Conservation (phyloP, 176 grass and related monocot genomes). For the Alloteropsis semialata region DNA sequence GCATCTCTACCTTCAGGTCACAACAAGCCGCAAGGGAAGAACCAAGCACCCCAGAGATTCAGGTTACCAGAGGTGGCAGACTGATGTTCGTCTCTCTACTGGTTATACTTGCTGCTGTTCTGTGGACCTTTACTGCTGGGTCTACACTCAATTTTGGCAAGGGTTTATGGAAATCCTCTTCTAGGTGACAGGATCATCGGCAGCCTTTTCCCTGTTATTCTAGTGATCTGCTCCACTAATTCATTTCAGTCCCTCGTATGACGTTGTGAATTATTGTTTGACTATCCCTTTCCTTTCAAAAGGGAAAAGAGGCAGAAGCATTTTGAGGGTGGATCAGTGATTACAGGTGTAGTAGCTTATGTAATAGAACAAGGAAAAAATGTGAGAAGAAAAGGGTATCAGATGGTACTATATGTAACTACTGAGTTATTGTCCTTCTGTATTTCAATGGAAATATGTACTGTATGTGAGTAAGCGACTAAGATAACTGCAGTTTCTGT, state of each 20-base stretch:
- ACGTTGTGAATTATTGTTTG: slow-evolving; percentile 26
- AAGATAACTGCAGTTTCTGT: background rate
- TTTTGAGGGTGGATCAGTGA: background rate
- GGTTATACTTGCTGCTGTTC: slow-evolving; percentile 56
- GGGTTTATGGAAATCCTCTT: slow-evolving; percentile 43
- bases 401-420: slow-evolving; percentile 22
- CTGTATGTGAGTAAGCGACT: slow-evolving; percentile 23
- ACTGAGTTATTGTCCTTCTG: slow-evolving; percentile 19
- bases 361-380: background rate
- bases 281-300: slow-evolving; percentile 3
- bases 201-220: background rate
- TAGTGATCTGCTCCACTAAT: background rate
- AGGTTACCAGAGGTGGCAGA: slow-evolving; percentile 41
- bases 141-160: slow-evolving; percentile 53
- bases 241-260: background rate
- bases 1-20: slow-evolving; percentile 75
- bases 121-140: slow-evolving; percentile 66
- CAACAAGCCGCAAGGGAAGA: slow-evolving; percentile 40
- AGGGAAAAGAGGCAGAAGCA: slow-evolving; percentile 19
- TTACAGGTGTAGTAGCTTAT: slow-evolving; percentile 14
- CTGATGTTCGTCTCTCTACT: slow-evolving; percentile 61
- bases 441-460: background rate
- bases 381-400: background rate
- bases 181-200: background rate
- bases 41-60: slow-evolving; percentile 17